Base-by-base conservation (phyloP, 495 filamentous ascomycete genomes). In the Rhypophila decipiens region DNA sequence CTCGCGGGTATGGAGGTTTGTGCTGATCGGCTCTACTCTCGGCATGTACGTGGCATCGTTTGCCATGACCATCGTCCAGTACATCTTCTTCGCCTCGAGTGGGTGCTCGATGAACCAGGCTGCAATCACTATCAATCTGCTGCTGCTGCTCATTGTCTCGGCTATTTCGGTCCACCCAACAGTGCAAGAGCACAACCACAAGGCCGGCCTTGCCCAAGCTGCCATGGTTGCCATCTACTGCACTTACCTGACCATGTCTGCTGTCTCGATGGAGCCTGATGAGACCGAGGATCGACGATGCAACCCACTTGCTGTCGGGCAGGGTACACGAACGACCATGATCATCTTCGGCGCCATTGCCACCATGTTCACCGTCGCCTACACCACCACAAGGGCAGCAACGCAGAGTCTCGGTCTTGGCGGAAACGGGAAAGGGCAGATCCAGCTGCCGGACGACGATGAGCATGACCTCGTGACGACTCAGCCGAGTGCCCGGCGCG, bases 201-300 rank as follows among this genome's bases (percentile, higher is more conserved):
- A 88, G 58, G 94, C 93, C 17, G 93, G 93, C 39, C 75, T 98
- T 51, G 91, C 93, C 10, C 94, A 98, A 65, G 88, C 90, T 42
- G 93, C 93, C 50, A 97, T 97, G 84, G 93, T 98, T 24, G 88
- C 91, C 1, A 78, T 95, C 46, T 98, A 98, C 74, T 97, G 93
- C 78, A 95, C 93, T 39, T 98, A 98, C 62, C 80, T 98, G 38
- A 98, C 93, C 57, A 88, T 98, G 83, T 96, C 90, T 3, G 94
- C 93, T 44, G 94, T 98, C 2, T 91, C 87, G 46, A 97, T 98
- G 93, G 91, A 98, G 58, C 93, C 93, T 3, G 93, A 98, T 69
- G 62, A 67, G 18, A 60, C 61, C n/a, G 59, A 62, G 17, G 90
- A 96, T 67, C 80, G 83, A 47, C 77, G 86, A 42, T 98, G 93